phyloP scores from a whole-genome alignment of 805 yeast species.

The Spencermartinsiella europaea region DNA sequence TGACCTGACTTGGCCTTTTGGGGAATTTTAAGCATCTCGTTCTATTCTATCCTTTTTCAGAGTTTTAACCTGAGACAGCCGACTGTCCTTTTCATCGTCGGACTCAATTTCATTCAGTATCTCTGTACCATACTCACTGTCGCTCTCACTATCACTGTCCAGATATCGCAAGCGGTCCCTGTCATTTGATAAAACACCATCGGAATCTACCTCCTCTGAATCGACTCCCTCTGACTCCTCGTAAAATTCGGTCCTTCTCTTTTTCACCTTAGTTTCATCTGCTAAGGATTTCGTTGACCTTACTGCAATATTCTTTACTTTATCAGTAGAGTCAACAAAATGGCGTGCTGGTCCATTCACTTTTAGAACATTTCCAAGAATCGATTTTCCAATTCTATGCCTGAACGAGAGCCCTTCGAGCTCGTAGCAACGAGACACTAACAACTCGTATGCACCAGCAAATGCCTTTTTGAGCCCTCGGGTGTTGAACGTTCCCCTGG shows the following conservation, averaged over 20 bases:
- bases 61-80: background rate
- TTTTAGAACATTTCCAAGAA: conserved; percentile 73
- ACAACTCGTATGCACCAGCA: conserved; percentile 77
- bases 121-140: background rate
- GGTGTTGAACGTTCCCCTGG: conserved; percentile 78
- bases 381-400: conserved; percentile 62
- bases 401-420: conserved; percentile 61
- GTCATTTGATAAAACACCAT: background rate
- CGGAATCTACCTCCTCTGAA: conserved; percentile 1
- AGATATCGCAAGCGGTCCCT: background rate
- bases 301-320: background rate
- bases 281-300: background rate
- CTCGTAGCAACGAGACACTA: conserved; percentile 70
- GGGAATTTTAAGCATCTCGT: too few species aligned
- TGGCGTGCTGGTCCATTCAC: conserved; percentile 71
- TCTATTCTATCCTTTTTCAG: too few species aligned
- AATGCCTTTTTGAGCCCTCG: conserved; percentile 78
- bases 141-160: background rate
- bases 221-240: background rate
- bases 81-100: background rate
- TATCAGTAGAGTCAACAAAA: conserved; percentile 14
- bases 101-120: background rate
- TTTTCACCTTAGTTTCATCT: background rate
- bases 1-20: too few species aligned
- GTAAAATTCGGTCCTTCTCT: background rate